Conservation (phyloP, 2,329 filamentous ascomycete genomes). For the Zelopaecilomyces penicillatus region DNA sequence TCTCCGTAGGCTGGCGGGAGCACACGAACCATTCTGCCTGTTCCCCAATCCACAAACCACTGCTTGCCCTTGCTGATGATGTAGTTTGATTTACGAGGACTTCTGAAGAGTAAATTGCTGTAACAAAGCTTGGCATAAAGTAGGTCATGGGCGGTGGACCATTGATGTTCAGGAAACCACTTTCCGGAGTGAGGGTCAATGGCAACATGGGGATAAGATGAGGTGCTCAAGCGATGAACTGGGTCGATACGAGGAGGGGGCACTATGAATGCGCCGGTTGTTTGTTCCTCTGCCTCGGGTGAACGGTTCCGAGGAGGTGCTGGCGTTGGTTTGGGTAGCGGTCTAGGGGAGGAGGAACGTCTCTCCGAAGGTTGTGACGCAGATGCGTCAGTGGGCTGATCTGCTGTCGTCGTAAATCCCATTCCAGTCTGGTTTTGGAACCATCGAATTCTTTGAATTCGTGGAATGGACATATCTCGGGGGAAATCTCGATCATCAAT, state of each 20-base stretch:
- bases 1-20: constrained; percentile 47
- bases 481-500: constrained; percentile 63
- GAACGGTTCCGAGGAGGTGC: constrained; percentile 4
- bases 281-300: constrained; percentile 8
- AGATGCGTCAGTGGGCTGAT: not conserved
- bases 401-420: constrained; percentile 8
- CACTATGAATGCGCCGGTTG: constrained; percentile 7
- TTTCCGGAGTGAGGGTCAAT: constrained; percentile 43
- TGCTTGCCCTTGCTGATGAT: constrained; percentile 48
- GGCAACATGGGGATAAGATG: constrained; percentile 36
- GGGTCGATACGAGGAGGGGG: constrained; percentile 21
- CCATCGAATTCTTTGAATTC: constrained; percentile 46
- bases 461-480: constrained; percentile 52
- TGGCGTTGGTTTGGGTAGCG: constrained; percentile 5
- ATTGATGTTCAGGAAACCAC: constrained; percentile 47
- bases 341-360: constrained; percentile 11
- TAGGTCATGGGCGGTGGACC: constrained; percentile 48
- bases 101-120: constrained; percentile 47
- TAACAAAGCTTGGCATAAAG: constrained; percentile 53
- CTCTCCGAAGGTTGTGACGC: constrained; percentile 2
- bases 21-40: constrained; percentile 45
- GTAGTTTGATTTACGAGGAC: constrained; percentile 49
- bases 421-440: constrained; percentile 29
- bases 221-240: constrained; percentile 33
- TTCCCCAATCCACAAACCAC: constrained; percentile 53